phyloP scores from a whole-genome alignment of 208 protist species.

The Crithidia brevicula region DNA sequence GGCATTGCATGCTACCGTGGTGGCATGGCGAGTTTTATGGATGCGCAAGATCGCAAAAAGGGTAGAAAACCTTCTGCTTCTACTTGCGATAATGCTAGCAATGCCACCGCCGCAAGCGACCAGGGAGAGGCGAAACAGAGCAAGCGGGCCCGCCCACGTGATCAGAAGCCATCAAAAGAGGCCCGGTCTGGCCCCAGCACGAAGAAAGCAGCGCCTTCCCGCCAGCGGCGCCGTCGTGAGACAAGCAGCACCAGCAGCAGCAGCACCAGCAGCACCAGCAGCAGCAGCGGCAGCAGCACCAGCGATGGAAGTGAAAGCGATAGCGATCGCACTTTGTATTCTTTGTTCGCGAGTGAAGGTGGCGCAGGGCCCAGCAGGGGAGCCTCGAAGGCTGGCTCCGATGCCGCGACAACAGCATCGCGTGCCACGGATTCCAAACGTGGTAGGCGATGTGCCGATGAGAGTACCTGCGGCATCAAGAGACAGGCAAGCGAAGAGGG shows the following conservation, averaged over 20 bases:
- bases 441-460: neutral
- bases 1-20: constrained; percentile 37
- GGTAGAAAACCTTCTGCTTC: neutral
- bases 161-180: neutral
- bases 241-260: constrained; percentile 17
- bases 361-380: no score
- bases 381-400: no score
- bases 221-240: neutral
- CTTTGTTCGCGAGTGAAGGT: no score
- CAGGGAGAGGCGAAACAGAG: neutral
- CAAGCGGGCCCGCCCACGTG: neutral
- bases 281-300: constrained; percentile 8
- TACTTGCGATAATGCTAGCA: neutral
- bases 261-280: neutral
- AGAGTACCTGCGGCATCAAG: neutral
- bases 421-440: neutral
- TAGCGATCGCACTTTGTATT: no score
- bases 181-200: neutral
- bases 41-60: no score
- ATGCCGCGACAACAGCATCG: neutral
- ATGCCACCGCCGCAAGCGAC: neutral
- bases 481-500: no score
- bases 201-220: neutral
- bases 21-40: neutral
- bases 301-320: neutral